Conservation (phyloP, 345 rosid species). For the Syzygium jambos region DNA sequence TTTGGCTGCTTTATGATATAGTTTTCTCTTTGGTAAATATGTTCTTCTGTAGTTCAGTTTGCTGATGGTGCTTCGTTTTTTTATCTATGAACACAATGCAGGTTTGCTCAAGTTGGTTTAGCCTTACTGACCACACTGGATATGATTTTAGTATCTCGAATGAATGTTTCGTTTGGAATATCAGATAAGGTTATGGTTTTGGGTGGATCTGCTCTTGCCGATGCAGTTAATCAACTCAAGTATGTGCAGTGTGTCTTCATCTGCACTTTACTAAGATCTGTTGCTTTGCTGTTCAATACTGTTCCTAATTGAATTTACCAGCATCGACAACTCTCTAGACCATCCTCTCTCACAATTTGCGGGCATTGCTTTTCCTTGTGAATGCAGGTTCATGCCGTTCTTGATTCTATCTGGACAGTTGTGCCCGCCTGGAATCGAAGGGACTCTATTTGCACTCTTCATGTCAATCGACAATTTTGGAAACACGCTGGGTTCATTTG, state of each 20-base stretch:
- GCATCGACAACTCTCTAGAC: neutral
- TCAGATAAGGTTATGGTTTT: constrained; percentile 89
- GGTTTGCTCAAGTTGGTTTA: constrained; percentile 75
- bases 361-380: neutral
- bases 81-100: constrained; percentile 22
- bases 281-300: neutral
- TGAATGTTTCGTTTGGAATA: constrained; percentile 45
- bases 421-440: constrained; percentile 97
- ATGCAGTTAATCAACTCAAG: constrained; percentile 96
- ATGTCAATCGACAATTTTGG: constrained; percentile 95
- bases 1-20: neutral
- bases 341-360: neutral
- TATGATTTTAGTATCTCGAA: constrained; percentile 58
- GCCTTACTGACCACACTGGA: constrained; percentile 57
- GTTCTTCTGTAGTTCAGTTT: neutral
- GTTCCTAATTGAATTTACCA: neutral
- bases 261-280: neutral
- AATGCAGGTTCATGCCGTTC: constrained; percentile 95
- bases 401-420: constrained; percentile 87
- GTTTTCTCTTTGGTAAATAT: neutral
- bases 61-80: neutral
- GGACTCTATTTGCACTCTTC: constrained; percentile 91
- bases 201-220: constrained; percentile 80
- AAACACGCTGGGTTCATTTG: constrained; percentile 73
- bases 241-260: constrained; percentile 5